Conservation (phyloP, 345 rosid species). For the Garcia nutans region DNA sequence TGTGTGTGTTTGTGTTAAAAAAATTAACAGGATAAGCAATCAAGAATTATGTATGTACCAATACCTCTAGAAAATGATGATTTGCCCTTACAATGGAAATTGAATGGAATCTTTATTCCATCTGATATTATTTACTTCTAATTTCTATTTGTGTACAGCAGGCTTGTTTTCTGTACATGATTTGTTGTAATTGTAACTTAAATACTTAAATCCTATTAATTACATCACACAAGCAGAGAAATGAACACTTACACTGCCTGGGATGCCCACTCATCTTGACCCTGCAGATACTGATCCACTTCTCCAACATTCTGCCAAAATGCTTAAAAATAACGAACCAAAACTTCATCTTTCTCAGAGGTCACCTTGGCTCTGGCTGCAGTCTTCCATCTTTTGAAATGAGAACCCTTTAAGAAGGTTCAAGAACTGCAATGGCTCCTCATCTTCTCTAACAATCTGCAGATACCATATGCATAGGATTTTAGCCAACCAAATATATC, state of each 20-base stretch:
- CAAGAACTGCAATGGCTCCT: conserved; percentile 45
- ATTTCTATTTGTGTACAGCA: conserved; percentile 24
- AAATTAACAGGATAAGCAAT: background rate
- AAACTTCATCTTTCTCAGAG: background rate
- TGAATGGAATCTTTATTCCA: conserved; percentile 16
- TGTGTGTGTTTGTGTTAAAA: no score
- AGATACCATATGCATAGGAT: background rate
- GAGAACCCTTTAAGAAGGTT: conserved; percentile 31
- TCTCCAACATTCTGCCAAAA: background rate
- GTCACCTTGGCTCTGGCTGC: conserved; percentile 3
- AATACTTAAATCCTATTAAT: conserved; percentile 11
- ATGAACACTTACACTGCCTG: conserved; percentile 32
- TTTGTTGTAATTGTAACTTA: background rate
- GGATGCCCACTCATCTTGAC: conserved; percentile 38
- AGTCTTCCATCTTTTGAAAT: conserved; percentile 29
- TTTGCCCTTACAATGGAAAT: background rate
- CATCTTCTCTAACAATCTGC: conserved; percentile 45
- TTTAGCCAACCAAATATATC: conserved; percentile 5
- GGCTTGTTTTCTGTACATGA: conserved; percentile 36
- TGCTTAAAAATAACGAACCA: background rate
- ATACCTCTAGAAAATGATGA: background rate
- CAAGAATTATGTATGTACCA: background rate
- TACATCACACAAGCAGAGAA: conserved; percentile 43
- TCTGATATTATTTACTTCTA: conserved; percentile 29
- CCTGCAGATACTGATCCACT: conserved; percentile 11